Conservation (phyloP, 345 rosid species). For the Turritis glabra region DNA sequence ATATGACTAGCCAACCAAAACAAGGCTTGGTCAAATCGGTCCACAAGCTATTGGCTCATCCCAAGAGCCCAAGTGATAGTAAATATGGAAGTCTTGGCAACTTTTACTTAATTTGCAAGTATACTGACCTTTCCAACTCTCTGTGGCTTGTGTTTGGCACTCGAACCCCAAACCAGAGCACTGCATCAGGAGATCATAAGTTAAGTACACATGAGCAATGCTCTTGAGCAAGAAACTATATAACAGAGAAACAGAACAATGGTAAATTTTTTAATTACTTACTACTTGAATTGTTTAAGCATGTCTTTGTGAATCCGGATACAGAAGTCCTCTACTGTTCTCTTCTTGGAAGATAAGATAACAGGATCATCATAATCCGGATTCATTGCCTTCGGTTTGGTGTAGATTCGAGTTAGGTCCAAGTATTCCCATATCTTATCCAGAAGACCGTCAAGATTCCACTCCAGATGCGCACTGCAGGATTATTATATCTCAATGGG, state of each 20-base stretch:
- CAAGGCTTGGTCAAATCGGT: background rate
- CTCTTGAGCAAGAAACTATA: background rate
- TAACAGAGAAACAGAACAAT: background rate
- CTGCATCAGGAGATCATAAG: conserved; percentile 43
- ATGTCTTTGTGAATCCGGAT: conserved; percentile 87
- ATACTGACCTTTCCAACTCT: conserved; percentile 93
- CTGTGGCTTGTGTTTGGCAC: conserved; percentile 97
- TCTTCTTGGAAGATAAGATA: conserved; percentile 79
- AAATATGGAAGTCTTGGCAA: background rate
- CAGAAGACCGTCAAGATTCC: conserved; percentile 94
- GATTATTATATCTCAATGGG: background rate
- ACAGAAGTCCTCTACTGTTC: conserved; percentile 94
- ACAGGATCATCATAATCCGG: conserved; percentile 98
- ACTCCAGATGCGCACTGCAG: conserved; percentile 88
- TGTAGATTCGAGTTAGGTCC: conserved; percentile 83
- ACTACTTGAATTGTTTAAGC: conserved; percentile 93
- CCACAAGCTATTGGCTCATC: conserved; percentile 11
- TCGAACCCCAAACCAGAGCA: conserved; percentile 97
- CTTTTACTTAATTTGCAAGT: background rate
- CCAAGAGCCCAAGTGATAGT: background rate
- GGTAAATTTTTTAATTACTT: conserved; percentile 41
- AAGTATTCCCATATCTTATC: conserved; percentile 97
- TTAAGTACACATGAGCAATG: background rate
- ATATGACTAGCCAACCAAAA: background rate
- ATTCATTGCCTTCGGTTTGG: conserved; percentile 96